Evolutionary conservation across 371 early-diverging fungal genomes (phyloP).

Genomic region (Vairimorpha apis): DNA sequence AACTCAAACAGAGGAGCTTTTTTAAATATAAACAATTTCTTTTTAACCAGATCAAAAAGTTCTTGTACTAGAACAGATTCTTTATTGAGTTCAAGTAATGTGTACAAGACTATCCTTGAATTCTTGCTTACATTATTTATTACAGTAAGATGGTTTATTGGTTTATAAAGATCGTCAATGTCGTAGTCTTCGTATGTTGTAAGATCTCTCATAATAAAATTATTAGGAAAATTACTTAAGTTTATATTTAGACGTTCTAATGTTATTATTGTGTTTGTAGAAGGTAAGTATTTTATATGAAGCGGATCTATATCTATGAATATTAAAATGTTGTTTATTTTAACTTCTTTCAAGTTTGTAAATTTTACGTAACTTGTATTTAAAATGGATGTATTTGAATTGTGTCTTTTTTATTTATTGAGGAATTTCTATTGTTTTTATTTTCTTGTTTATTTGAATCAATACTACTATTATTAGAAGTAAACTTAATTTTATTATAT

Average conservation of each 20-base stretch:
- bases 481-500: too few relatives aligned
- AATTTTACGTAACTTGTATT: too few relatives aligned
- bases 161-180: slow-evolving; percentile 38
- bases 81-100: slow-evolving; percentile 20
- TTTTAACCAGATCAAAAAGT: slow-evolving; percentile 43
- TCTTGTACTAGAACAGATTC: neutral
- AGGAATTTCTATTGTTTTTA: too few relatives aligned
- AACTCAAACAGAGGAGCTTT: slow-evolving; percentile 18
- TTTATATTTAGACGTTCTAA: neutral
- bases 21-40: slow-evolving; percentile 31
- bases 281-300: too few relatives aligned
- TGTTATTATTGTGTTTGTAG: too few relatives aligned
- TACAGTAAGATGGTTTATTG: slow-evolving; percentile 17
- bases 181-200: slow-evolving; percentile 58
- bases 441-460: too few relatives aligned
- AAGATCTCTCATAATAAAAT: slow-evolving; percentile 59
- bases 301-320: too few relatives aligned
- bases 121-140: slow-evolving; percentile 47
- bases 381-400: too few relatives aligned
- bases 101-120: slow-evolving; percentile 34
- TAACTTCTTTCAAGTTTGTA: too few relatives aligned
- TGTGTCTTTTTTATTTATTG: too few relatives aligned
- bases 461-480: too few relatives aligned
- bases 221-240: neutral
- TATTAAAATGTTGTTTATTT: too few relatives aligned